phyloP scores from a whole-genome alignment of 345 rosid species.

The Camelina sativa region DNA sequence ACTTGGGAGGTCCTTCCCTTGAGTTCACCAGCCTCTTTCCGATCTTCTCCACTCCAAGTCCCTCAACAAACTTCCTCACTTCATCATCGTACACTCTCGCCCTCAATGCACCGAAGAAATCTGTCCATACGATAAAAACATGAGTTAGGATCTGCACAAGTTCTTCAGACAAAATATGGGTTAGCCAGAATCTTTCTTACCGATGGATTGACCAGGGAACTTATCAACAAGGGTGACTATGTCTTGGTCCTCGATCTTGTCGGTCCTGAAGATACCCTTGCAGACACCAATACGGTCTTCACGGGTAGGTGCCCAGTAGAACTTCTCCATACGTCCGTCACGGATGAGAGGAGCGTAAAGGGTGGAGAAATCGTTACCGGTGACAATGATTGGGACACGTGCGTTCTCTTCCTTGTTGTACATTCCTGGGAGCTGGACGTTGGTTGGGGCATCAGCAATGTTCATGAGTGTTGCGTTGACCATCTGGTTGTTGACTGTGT shows the following conservation, averaged over 20 bases:
- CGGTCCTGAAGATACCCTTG: conserved; percentile 77
- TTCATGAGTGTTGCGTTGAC: conserved; percentile 99
- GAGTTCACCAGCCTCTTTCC: conserved; percentile 97
- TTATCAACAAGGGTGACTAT: conserved; percentile 76
- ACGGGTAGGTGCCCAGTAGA: conserved; percentile 99
- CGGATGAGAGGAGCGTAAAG: conserved; percentile 97
- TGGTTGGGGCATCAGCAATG: conserved; percentile 96
- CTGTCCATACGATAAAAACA: conserved; percentile 41
- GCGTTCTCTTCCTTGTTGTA: conserved; percentile 99
- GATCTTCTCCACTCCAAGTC: conserved; percentile 59
- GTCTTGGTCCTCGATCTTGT: conserved; percentile 54
- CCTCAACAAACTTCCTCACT: conserved; percentile 85
- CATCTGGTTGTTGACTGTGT: conserved; percentile 99
- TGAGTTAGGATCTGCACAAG: too few relatives aligned
- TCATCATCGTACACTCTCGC: conserved; percentile 97
- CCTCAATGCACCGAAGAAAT: conserved; percentile 95
- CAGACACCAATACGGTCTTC: conserved; percentile 96
- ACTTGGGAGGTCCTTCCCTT: conserved; percentile 74
- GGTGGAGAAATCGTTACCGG: conserved; percentile 99
- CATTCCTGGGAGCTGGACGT: conserved; percentile 97
- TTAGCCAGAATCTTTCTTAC: conserved; percentile 41
- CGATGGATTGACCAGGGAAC: conserved; percentile 98
- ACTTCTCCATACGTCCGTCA: conserved; percentile 99
- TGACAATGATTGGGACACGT: conserved; percentile 93
- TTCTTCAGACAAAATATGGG: not conserved